These are phyloP conservation scores for Mycosphaerella sp. DNA, from an alignment of 2,329 filamentous ascomycete genomes.

Conservation along the genomic window DNA sequence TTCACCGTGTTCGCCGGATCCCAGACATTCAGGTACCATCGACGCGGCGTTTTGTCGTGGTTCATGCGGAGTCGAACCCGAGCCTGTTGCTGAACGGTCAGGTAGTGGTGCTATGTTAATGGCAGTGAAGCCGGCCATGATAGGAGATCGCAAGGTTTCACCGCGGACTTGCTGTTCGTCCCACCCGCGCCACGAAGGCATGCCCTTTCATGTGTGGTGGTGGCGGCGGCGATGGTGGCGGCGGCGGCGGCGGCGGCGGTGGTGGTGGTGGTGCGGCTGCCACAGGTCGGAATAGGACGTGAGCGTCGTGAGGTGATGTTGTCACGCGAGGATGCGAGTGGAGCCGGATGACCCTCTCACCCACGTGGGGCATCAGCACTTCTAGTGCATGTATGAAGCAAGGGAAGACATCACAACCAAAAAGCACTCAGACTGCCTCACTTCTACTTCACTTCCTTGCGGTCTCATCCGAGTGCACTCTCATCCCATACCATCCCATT, in stretches of 20 bases:
- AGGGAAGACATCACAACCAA: too few species aligned
- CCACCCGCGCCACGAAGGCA: conserved; percentile 6
- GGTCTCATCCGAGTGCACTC: too few species aligned
- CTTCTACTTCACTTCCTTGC: too few species aligned
- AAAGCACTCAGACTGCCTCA: too few species aligned
- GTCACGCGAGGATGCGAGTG: too few species aligned
- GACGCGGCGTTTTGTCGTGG: background rate
- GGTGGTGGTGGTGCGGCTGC: background rate
- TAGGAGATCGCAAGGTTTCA: background rate
- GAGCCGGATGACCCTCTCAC: too few species aligned
- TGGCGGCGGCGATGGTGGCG: background rate
- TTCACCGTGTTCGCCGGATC: background rate
- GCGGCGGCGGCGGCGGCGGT: background rate
- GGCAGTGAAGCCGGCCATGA: conserved; percentile 20
- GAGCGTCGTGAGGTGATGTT: too few species aligned
- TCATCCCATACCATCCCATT: too few species aligned
- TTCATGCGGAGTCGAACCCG: background rate
- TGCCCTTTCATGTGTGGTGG: too few species aligned
- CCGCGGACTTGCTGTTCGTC: background rate
- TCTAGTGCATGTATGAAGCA: too few species aligned
- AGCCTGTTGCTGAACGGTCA: background rate
- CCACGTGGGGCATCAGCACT: too few species aligned
- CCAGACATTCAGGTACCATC: conserved; percentile 16
- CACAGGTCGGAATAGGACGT: too few species aligned
- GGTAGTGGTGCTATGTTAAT: conserved; percentile 15